Base-by-base conservation (phyloP, 768 basidiomycete genomes). In the Pulveroboletus sp. region DNA sequence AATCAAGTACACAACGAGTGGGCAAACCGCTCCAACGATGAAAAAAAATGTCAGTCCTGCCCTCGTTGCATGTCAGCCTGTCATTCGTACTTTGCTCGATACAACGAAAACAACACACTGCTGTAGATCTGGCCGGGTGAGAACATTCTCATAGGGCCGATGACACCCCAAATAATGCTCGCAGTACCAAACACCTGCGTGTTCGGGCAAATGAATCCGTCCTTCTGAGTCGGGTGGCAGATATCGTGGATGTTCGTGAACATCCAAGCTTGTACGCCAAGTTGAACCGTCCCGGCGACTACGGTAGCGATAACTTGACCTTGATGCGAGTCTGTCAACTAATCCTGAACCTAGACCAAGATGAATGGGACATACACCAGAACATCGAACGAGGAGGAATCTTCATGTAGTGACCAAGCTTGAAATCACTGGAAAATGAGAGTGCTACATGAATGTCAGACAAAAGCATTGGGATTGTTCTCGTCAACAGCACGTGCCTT, bases 101-200 rank as follows among this genome's bases (percentile, higher is more conserved):
- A 28, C n/a, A 4, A 14, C n/a, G 41, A 2, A 24, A 33, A 27
- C 9, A 2, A 59, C 62, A 42, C 40, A 69, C 73, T 73, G 50
- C 76, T 76, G 66, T 84, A 85, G 15, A 82, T 70, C 61, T 80
- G 77, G 11, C 85, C 86, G 15, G 69, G 41, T 2, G 80, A 85
- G 73, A 87, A 91, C 61, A 82, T 76, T n/a, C 80, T 74, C 30
- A 69, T 71, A 6, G 89, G 89, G 1, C 89, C 88, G 49, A 93
- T 86, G 53, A 88, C 85, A 53, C 90, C 86, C 83, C 83, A 89
- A 55, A 91, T 78, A 54, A 92, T 78, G 51, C 80, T 82, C 18
- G 89, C 89, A 3, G 86, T 87, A 33, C 85, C 86, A 64, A 91
- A 90, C 8, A 88, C 84, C 52, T 82, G 73, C 6, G 84, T 84